Percentiles rank a stretch among this genome's conserved stretches.
These are phyloP conservation scores for Halenospora varia DNA, from an alignment of 495 filamentous ascomycete genomes.

Conservation along the genomic window DNA sequence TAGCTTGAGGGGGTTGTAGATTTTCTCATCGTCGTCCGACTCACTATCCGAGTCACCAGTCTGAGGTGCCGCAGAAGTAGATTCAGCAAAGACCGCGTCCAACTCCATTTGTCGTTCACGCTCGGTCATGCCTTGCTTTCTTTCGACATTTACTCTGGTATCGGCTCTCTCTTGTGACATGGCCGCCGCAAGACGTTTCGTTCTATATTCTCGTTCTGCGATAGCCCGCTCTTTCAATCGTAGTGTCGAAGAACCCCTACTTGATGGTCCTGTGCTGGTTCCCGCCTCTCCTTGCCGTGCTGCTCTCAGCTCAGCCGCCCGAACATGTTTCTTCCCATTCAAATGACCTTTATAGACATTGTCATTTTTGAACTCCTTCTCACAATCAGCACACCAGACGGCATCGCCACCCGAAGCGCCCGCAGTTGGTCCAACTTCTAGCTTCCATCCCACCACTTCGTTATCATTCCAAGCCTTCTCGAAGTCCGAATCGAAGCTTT, in stretches of 20 bases:
- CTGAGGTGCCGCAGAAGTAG: conserved; percentile 32
- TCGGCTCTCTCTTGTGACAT: conserved; percentile 79
- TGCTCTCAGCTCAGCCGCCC: conserved; percentile 60
- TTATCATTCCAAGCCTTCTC: conserved; percentile 76
- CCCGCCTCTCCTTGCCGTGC: conserved; percentile 27
- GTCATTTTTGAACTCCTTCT: conserved; percentile 91
- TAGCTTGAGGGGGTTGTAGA: conserved; percentile 95
- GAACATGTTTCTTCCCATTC: conserved; percentile 86
- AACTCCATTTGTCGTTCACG: conserved; percentile 88
- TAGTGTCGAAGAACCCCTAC: conserved; percentile 32
- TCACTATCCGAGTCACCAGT: conserved; percentile 42
- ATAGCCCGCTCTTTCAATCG: conserved; percentile 85
- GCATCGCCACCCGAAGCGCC: conserved; percentile 58
- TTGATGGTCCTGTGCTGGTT: conserved; percentile 23
- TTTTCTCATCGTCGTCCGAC: conserved; percentile 72
- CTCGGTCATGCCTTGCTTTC: conserved; percentile 93
- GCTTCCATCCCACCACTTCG: conserved; percentile 75
- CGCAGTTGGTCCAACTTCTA: conserved; percentile 40
- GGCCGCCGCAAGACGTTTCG: conserved; percentile 68
- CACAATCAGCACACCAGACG: conserved; percentile 83
- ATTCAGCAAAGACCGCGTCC: conserved; percentile 73
- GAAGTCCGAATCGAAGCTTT: conserved; percentile 74
- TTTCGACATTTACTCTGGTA: conserved; percentile 88
- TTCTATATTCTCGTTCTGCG: conserved; percentile 81
- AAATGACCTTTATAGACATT: conserved; percentile 91